Base-by-base conservation (phyloP, 148 eudicot species). In the Rhododendron williamsianum region DNA sequence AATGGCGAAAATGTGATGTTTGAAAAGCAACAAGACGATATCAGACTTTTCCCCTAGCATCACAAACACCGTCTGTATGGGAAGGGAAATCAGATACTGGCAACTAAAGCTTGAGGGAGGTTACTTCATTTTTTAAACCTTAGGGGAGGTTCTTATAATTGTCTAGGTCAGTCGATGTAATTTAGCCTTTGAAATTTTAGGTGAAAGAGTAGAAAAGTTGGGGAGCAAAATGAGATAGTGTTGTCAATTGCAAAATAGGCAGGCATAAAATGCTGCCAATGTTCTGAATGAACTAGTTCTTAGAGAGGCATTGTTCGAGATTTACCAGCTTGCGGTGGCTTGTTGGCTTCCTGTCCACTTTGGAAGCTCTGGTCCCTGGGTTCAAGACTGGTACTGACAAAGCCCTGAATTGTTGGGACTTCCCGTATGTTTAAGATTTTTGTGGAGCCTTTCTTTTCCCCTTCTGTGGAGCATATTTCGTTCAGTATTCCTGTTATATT, bases 161-260 rank as follows among this genome's bases (percentile, higher is more conserved):
- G 33, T 9, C 72, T 65, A n/a, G 72, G 30, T 65, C 30, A 25
- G 30, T 65, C 12, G 30, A 11, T 65, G 33, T n/a, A n/a, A 65
- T 6, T 27, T 30, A 30, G 12, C 36, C 58, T 8, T 54, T 7
- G 15, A 56, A 33, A 33, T 54, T 81, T 54, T 56, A 36, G 30
- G 82, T 49, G 82, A 54, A 54, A 46, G 30, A 82, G 83, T 81
- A 38, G 49, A 46, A 52, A 58, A 60, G 76, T 4, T 65, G 36
- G 30, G 51, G 74, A 63, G 13, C 41, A 41, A 25, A 71, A 33
- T 10, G 18, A 23, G 74, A 63, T 60, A 5, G 23, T 30, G 25
- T 23, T 4, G 25, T 36, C n/a, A 11, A 10, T 54, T 81, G 6
- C 16, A 81, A 81, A 52, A 9, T 46, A 46, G 43, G 27, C 25